Base-by-base conservation (phyloP, 495 filamentous ascomycete genomes). In the Aspergillus nidulans region DNA sequence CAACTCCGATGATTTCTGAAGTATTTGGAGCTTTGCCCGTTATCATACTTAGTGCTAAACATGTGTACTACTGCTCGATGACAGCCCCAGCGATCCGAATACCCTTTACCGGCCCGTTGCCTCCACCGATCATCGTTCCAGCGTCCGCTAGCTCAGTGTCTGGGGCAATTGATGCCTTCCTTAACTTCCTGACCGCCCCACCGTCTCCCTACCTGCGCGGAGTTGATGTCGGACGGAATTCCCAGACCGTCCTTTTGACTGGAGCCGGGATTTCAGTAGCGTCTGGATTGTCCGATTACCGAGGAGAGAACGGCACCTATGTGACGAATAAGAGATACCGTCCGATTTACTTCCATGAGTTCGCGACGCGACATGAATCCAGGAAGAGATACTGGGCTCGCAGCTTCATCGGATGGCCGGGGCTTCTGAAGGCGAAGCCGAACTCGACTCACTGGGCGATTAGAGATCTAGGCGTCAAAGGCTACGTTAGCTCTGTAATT, bases 321-420 rank as follows among this genome's bases (percentile, higher is more conserved):
- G 85, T 90, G 23, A 81, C 89, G 55, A 97, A 97, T 73, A 87
- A 85, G 65, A 83, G 81, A 3, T 96, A 96, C 66, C 83, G 88
- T 21, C 94, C 94, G 15, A 94, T 96, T 59, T 98, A 95, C 72
- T 95, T 85, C 70, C 82, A 89, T 70, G 94, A 98, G 63, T 98
- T 97, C 65, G 58, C 86, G 24, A 68, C 78, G 38, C 86, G 74
- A 56, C 92, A 98, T 73, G 91, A 92, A 65, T 87, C 90, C 16
- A 77, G 94, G 51, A 95, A 97, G 72, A 75, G 94, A 54, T 98
- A 98, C 73, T 98, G 92, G 92, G 92, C 94, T 6, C 77, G 94
- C 13, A 95, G 89, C 68, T 98, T 92, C 66, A 75, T 98, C 19
- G 94, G 94, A 10, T 98, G 92, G 92, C 83, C 87, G 15, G 88